Evolutionary conservation across 129 eudicot genomes (phyloP), one percentile per base, ranked within the genome.

Genomic region (Daucus carota): DNA sequence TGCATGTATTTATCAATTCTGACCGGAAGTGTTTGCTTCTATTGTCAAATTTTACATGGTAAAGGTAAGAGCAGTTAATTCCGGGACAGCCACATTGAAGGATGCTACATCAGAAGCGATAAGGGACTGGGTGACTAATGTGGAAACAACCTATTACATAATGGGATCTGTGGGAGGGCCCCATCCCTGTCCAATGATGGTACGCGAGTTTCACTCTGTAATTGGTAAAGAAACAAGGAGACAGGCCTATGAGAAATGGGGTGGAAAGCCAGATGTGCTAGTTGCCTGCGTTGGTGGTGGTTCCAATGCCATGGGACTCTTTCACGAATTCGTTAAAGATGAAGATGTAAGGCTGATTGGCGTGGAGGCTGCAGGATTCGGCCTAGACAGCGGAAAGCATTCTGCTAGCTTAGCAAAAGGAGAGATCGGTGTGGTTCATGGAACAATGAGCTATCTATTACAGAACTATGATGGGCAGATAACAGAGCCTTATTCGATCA

Each of bases 261-360:
- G 98, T 71, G 97, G 97, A 62, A 94, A 84, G 73, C 98, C 98
- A 2, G 96, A 91, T 74, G 89, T 94, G 28, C 69, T 94, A 72
- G 93, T 94, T 80, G 98, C 96, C 5, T 94, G 98, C 83, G 92
- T 91, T 50, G 97, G 98, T 59, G 97, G 96, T 17, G 98, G 98
- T 6, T 94, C 98, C 12, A 94, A 94, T 86, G 98, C 97, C 31
- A 91, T 94, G 83, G 97, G 98, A 14, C 88, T 91, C 72, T 94
- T 94, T 76, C 96, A 91, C 32, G 98, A 94, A 74, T 94, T 94
- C 79, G 87, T 94, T 12, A 92, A 89, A 9, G 97, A 94, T 47
- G 78, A 84, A 75, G 96, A 94, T 29, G 97, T 94, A 14, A 86
- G 97, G 66, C 63, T 94, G 81, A 89, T 94, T 46, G 98, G 98